Conservation (phyloP, 805 yeast species). For the Metschnikowia borealis region DNA sequence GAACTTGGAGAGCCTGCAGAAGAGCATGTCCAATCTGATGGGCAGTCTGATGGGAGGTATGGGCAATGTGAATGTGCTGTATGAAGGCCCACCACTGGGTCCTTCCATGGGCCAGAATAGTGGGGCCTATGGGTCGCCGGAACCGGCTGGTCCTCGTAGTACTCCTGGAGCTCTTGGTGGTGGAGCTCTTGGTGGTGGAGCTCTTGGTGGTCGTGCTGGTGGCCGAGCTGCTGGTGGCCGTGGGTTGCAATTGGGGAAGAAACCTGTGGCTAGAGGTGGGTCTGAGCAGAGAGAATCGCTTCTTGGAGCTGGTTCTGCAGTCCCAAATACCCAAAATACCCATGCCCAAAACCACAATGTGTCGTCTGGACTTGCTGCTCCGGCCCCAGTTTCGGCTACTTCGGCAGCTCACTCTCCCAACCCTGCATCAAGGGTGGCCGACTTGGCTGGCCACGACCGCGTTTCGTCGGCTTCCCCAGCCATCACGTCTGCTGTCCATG, state of each 20-base stretch:
- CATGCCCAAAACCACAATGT: no score
- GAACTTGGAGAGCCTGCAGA: constrained; percentile 46
- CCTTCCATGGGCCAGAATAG: constrained; percentile 7
- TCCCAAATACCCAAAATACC: no score
- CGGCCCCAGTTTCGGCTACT: neutral
- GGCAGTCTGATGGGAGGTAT: neutral
- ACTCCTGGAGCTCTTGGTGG: no score
- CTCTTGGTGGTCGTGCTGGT: no score
- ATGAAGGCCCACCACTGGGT: constrained; percentile 16
- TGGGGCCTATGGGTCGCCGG: constrained; percentile 5
- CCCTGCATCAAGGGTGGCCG: neutral
- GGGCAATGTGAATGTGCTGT: constrained; percentile 9
- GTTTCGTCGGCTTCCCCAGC: constrained; percentile 4
- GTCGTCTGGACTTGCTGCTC: no score
- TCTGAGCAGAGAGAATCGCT: constrained; percentile 20
- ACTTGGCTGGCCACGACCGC: neutral
- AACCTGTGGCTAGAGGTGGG: constrained; percentile 32
- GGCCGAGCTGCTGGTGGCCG: constrained; percentile 42
- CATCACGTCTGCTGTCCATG: constrained; percentile 39
- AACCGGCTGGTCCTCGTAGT: constrained; percentile 28
- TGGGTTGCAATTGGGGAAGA: constrained; percentile 77
- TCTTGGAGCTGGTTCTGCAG: constrained; percentile 16
- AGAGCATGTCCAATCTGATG: constrained; percentile 1
- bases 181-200: no score
- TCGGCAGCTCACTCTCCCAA: neutral